Evolutionary conservation across 2,329 filamentous ascomycete species (phyloP), one percentile per base, ranked within the genome.

Genomic region (Aspergillus costaricaensis): DNA sequence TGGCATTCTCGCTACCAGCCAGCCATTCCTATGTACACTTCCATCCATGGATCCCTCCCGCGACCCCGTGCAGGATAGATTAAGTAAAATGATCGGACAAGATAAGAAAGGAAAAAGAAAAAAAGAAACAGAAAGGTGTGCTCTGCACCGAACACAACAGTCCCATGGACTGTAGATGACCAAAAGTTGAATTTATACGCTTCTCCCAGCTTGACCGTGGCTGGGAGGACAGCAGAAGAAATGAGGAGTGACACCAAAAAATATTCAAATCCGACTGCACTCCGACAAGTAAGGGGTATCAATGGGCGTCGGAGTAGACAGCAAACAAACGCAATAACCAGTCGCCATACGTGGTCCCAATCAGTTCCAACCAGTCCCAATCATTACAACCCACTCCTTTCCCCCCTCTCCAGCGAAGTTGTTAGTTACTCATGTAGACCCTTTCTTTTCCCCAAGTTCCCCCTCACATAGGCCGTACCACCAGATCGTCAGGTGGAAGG

Each of bases 401-500:
- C 25, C 43, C 43, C 51, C 21, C 23, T 14, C 23, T 32, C 51
- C 23, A 51, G n/a, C 44, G 21, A 48, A 15, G 23, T 49, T 27
- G 23, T 25, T 21, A 15, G 32, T 36, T 36, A 36, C 10, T 36
- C 32, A 48, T 48, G 19, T 54, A 41, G 21, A 43, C 52, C 23
- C 21, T 39, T 30, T 23, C 10, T 43, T 12, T 43, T 19, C 39
- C 39, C 39, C n/a, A 43, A 17, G 14, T 15, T 19, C 6, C 38
- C 52, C 38, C 52, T 55, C 21, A 47, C 23, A 38, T 43, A 58
- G 58, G 43, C 17, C 59, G 49, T 50, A 52, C 36, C 30, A 36
- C 61, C 50, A 68, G 57, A 49, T 64, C 63, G 55, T 68, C 70
- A 57, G 64, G 66, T 3, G 64, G 65, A 10, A 65, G 67, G 21